Evolutionary conservation across 331 rosid species (phyloP), one percentile per base, ranked within the genome.

Genomic region (Cydonia oblonga): DNA sequence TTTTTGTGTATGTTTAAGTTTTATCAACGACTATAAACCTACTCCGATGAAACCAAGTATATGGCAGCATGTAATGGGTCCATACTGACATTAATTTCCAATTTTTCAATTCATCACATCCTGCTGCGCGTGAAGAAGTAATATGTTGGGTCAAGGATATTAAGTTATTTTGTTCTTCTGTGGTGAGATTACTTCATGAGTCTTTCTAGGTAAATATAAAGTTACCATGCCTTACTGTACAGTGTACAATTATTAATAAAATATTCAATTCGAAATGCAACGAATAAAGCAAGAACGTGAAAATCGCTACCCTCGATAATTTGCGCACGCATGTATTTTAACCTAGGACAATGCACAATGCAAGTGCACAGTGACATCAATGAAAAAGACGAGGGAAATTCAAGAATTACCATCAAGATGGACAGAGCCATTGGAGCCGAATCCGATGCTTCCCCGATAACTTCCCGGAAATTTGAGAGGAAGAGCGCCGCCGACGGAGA

Each of bases 351-450:
- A 64, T 73, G 70, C 64, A 63, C 20, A 30, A 14, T 63, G 51
- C 40, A 62, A 57, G 62, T 5, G 1, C 9, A 57, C 18, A 23
- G 29, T 23, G 0, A 13, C 3, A 49, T 49, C 7, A 49, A 3
- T 49, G 54, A 49, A 16, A 49, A 49, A 2, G 44, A 26, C 2
- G 69, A 75, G 33, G 28, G 32, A n/a, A 75, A 46, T 20, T 56
- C 2, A 26, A 16, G 20, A 44, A 44, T 87, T 84, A 95, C 97
- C 99, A 69, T 95, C 96, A 52, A 95, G 90, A 75, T 77, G 85
- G 77, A 95, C 88, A 64, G 97, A 88, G 68, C 99, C 99, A 38
- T 86, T 86, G 72, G 99, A 88, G 82, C 88, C 86, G 86, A 91
- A 95, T 35, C 99, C 99, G 59, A 95, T 86, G 88, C 97, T 90